Evolutionary conservation across 1,284 basidiomycete genomes (phyloP), one percentile per base, ranked within the genome.

Genomic region (Leccinum angustisporum): DNA sequence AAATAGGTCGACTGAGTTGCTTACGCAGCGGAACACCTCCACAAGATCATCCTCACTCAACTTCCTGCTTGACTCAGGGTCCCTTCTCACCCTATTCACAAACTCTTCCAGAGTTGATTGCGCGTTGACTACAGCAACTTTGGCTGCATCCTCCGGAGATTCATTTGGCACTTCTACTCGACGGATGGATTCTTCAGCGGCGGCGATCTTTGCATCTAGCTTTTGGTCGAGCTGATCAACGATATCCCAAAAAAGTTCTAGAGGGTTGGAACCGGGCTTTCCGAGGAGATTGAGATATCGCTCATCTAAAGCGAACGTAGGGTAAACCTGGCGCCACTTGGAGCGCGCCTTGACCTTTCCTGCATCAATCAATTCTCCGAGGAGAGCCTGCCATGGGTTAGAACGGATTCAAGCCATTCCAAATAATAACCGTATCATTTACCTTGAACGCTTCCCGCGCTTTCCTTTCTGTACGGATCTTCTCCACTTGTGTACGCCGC

Each of bases 221-320:
- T 88, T 84, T 69, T 94, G 89, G 68, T 95, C 94, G 4, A 98
- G 82, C 46, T 83, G 83, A 76, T 99, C 97, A 48, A 98, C 89
- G 5, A 85, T 75, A 74, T 99, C 97, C 93, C 94, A 98, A 78
- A 98, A 99, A 10, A 99, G 83, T 67, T 99, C 97, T 48, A 99
- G 82, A 1, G 97, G 95, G 65, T 91, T 94, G 2, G 94, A 97
- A 14, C 97, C 97, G 4, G 94, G 91, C 70, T 92, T 91, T 1
- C 95, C 96, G 6, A 98, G 86, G 73, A 98, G 85, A 62, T 85
- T 82, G 34, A 88, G 79, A 77, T 98, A 97, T n/a, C 94, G 87
- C 52, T 83, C 80, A 69, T 98, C 94, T 34, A 87, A 80, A 27
- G 82, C 81, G 77, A 99, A 87, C 25, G 81, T 74, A 0, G 91